Percentiles rank a stretch among this genome's conserved stretches.
These are phyloP conservation scores for Mucor velutinosus DNA, from an alignment of 371 early-diverging fungal species.

Conservation along the genomic window DNA sequence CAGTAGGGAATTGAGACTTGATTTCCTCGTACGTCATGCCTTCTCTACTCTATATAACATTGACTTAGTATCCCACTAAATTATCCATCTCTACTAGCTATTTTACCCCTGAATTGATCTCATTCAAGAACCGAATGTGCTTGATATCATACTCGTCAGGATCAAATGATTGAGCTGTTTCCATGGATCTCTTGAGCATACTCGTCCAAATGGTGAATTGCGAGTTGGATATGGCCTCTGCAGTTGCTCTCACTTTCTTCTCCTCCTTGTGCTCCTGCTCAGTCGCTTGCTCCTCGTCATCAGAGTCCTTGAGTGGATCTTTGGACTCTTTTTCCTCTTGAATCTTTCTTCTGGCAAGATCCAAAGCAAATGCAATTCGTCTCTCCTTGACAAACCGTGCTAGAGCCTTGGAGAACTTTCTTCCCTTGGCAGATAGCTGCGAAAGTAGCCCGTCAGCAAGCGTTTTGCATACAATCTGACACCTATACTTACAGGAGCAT, in stretches of 20 bases:
- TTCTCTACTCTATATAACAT: conserved; percentile 34
- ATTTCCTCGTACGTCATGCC: conserved; percentile 72
- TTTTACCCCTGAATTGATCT: conserved; percentile 85
- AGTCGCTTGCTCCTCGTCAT: conserved; percentile 22
- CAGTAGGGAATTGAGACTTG: conserved; percentile 63
- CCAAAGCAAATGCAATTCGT: conserved; percentile 43
- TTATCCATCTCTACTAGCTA: neutral
- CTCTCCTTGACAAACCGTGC: conserved; percentile 61
- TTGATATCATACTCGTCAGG: conserved; percentile 71
- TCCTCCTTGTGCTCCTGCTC: conserved; percentile 3
- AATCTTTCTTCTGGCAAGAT: conserved; percentile 32
- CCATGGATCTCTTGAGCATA: conserved; percentile 70
- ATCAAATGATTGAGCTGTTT: conserved; percentile 72
- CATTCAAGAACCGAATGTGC: conserved; percentile 76
- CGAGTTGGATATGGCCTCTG: conserved; percentile 37
- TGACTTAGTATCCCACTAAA: neutral
- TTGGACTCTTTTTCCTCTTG: conserved; percentile 35
- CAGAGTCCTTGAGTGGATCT: conserved; percentile 32
- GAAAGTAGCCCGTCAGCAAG: neutral
- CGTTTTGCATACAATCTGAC: neutral
- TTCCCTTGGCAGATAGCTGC: conserved; percentile 62
- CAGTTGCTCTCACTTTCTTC: conserved; percentile 24
- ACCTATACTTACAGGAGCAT: conserved; percentile 62
- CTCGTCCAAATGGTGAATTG: conserved; percentile 77
- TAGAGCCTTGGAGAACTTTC: conserved; percentile 66